Evolutionary conservation across 768 basidiomycete genomes (phyloP), one percentile per base, ranked within the genome.

Genomic region (Suillus paluster): DNA sequence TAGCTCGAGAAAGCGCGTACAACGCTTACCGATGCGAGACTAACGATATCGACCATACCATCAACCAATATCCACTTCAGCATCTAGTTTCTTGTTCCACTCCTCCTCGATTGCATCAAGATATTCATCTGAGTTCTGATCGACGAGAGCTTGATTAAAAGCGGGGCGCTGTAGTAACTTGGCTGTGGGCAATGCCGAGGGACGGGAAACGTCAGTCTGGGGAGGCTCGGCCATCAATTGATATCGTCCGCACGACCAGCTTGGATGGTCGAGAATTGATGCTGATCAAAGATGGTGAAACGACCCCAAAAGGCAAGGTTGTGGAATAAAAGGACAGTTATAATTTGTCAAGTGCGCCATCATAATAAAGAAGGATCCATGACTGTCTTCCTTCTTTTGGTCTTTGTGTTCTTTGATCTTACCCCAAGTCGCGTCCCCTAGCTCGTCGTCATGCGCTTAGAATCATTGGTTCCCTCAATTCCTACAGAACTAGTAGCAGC

Each of bases 21-120:
- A 69, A 64, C 46, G 60, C 86, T 68, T 60, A 95, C 95, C 61
- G 91, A 88, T 48, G 94, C 94, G n/a, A 97, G 77, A 60, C 87
- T 84, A 60, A 98, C 93, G 53, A 97, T 83, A 71, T 96, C 94
- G 21, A 90, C 89, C 90, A 99, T 92, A 34, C 95, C 94, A 57
- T 92, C 90, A 1, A 94, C 92, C 12, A 97, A 84, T 5, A 85
- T 94, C 92, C 7, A 97, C 84, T 71, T 98, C 94, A n/a, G 80
- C 78, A 68, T 99, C 96, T 15, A 99, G 85, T 69, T 88, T 88
- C 72, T 92, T 91, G 78, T 97, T 97, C 91, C 95, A 96, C 68
- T 95, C 92, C 68, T 96, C 93, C 72, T 97, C 92, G 57, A 94
- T 85, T 2, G 79, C 71, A 64, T 95, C 89, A 23, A 97, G 84